These are phyloP conservation scores for Fonsecaea pugnacius DNA, from an alignment of 2,329 filamentous ascomycete genomes.

Conservation along the genomic window DNA sequence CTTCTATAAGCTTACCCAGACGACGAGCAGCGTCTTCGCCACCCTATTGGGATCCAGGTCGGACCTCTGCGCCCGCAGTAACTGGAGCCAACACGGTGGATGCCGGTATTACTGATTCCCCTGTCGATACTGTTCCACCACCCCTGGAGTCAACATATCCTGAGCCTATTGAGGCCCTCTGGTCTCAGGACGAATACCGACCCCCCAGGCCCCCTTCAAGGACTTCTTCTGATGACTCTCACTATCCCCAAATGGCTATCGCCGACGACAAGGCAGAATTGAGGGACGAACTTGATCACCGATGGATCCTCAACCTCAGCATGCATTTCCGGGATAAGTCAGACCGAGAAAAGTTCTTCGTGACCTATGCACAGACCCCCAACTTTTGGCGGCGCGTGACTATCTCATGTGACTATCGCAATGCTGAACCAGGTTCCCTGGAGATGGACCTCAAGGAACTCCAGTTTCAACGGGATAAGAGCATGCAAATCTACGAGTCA, in stretches of 20 bases:
- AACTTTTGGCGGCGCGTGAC: conserved; percentile 85
- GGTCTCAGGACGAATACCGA: conserved; percentile 36
- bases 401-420: conserved; percentile 88
- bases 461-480: conserved; percentile 88
- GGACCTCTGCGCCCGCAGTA: conserved; percentile 42
- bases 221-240: conserved; percentile 47
- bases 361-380: conserved; percentile 84
- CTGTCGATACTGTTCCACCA: conserved; percentile 7
- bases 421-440: conserved; percentile 77
- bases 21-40: conserved; percentile 52
- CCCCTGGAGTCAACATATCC: conserved; percentile 35
- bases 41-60: conserved; percentile 44
- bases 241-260: conserved; percentile 41
- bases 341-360: conserved; percentile 94
- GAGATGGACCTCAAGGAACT: conserved; percentile 80
- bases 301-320: conserved; percentile 95
- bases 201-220: conserved; percentile 48
- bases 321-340: conserved; percentile 98
- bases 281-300: conserved; percentile 79
- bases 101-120: conserved; percentile 10
- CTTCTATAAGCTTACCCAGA: conserved; percentile 39
- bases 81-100: conserved; percentile 39
- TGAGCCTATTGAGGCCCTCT: conserved; percentile 23
- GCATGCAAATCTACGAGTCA: conserved; percentile 87
- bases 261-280: conserved; percentile 53